Percentiles rank a stretch among this genome's conserved stretches.
Conservation (phyloP, 257 asterid species). For the Lithospermum erythrorhizon region DNA sequence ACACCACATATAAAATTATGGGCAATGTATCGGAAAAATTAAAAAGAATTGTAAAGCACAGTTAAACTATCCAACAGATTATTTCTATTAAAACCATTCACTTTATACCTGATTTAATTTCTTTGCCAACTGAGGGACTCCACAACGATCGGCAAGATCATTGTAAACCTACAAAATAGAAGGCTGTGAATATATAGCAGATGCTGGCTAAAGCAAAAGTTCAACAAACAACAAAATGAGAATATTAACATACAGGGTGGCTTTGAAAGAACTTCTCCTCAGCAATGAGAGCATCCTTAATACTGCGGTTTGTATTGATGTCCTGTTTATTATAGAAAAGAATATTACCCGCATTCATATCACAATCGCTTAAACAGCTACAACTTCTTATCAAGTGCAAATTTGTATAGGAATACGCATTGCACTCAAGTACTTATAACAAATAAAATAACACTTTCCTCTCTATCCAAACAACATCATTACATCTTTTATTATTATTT, state of each 20-base stretch:
- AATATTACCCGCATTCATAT: conserved; percentile 1
- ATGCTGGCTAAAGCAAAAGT: conserved; percentile 7
- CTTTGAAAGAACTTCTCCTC: conserved; percentile 87
- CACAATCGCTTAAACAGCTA: too few species aligned
- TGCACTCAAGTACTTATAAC: too few species aligned
- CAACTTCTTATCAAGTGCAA: too few species aligned
- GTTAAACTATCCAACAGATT: not conserved
- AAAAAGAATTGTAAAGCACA: not conserved
- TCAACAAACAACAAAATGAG: conserved; percentile 12
- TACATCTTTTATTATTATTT: too few species aligned
- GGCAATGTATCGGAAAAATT: not conserved
- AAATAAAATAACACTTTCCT: too few species aligned
- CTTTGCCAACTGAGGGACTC: conserved; percentile 91
- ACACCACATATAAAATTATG: not conserved
- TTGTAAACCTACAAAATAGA: conserved; percentile 53
- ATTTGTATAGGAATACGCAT: too few species aligned
- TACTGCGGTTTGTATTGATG: conserved; percentile 54
- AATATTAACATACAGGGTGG: conserved; percentile 53
- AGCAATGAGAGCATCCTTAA: conserved; percentile 81
- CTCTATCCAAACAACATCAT: too few species aligned
- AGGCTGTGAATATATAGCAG: conserved; percentile 2
- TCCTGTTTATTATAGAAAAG: conserved; percentile 43
- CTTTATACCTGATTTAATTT: conserved; percentile 83
- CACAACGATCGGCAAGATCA: conserved; percentile 90
- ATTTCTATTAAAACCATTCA: conserved; percentile 14